Base-by-base conservation (phyloP, 129 eudicot species). In the Kitagawia praeruptora region DNA sequence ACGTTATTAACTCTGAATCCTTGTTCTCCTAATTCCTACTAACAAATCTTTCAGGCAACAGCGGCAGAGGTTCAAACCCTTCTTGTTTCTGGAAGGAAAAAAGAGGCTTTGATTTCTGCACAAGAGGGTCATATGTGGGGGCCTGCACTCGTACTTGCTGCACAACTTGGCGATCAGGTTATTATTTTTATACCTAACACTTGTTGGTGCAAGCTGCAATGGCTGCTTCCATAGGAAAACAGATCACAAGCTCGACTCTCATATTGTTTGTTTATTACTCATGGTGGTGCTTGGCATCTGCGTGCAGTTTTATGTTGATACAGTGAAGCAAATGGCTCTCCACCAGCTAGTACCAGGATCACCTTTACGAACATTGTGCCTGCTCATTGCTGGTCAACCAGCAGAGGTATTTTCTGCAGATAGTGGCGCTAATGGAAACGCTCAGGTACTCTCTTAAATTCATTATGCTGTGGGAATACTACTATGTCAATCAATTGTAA, bases 151-250 rank as follows among this genome's bases (percentile, higher is more conserved):
- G 89, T 95, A 78, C 96, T 95, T 85, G 96, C 99, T 53, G 96
- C 93, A 75, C 93, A 92, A 89, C 97, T 95, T 80, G 97, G 99
- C 71, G 93, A 95, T 78, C 97, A 95, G 93, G 99, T 95, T 77
- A 44, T 87, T 87, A 31, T 38, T 25, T 2, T 10, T 70, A 58
- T 51, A 13, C 27, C 27, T 15, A 14, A 34, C 31, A 58, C 38
- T 69, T 37, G 39, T 73, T 25, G 28, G 23, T 61, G 44, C 40
- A 6, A 19, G 47, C n/a, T 64, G 19, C 37, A 61, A 34, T 16
- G 48, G 67, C 8, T 39, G 44, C 77, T 31, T 49, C 7, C 25
- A 2, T 40, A 51, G 39, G 71, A 28, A 41, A 2, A 27, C 56
- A 46, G 23, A 41, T 53, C 13, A n/a, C 46, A 45, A 18, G 15